Evolutionary conservation across 2,329 filamentous ascomycete genomes (phyloP), one percentile per base, ranked within the genome.

Genomic region (Fusarium sp.): DNA sequence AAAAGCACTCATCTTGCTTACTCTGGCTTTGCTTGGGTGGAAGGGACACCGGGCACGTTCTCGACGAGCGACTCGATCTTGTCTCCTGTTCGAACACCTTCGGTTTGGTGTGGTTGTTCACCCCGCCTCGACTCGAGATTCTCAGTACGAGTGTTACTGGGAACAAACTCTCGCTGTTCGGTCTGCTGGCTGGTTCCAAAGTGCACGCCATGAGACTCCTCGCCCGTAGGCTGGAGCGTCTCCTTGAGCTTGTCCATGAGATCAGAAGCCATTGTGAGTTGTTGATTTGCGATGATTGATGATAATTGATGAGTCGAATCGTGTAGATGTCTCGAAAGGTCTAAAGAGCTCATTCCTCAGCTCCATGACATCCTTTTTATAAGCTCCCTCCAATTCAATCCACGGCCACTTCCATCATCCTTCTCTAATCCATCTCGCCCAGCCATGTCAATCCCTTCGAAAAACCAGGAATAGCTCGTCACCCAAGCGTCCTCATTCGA

Each of bases 201-300:
- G 24, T 42, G 50, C 11, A 62, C 54, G 11, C 40, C 42, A 14
- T 70, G 56, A 4, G 64, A 70, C 56, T 70, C 64, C 11, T 58
- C 62, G n/a, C 22, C 70, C 4, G 62, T 61, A 3, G 67, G 70
- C 9, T 47, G 50, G 0, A 76, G 52, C 2, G 74, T 76, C 66
- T 76, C 73, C 64, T 76, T 76, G 37, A 76, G 65, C 59, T 76
- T 76, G 45, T 67, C 65, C 29, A 76, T n/a, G 7, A 76, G 66
- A 14, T 75, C 64, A 2, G 71, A 71, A 7, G 69, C 65, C 74
- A 76, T 76, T 47, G 24, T 72, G 45, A 14, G 14, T 37, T 65
- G 2, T n/a, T 27, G n/a, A 20, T 27, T 27, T 40, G 4, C n/a
- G 29, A 57, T 50, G 22, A 24, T 10, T 24, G 20, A 57, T 20